Evolutionary conservation across 1,284 basidiomycete genomes (phyloP).

Genomic region (Ceratorhiza oryzae-sativae): DNA sequence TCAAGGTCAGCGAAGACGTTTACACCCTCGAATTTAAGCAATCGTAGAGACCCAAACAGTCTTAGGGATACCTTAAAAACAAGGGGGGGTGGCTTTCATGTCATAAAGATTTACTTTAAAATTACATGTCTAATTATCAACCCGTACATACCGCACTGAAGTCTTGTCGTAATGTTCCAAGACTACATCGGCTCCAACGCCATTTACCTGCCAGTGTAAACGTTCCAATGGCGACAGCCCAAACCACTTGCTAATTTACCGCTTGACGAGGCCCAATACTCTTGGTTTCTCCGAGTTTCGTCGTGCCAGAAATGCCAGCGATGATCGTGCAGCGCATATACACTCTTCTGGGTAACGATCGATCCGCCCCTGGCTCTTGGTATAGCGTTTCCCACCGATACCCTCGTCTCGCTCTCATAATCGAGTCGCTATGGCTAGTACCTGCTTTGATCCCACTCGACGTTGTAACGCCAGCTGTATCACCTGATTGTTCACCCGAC

Average conservation of each 20-base stretch:
- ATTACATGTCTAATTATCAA: too few species aligned
- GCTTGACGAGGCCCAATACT: conserved; percentile 52
- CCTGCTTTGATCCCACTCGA: conserved; percentile 67
- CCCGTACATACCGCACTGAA: neutral
- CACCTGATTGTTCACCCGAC: conserved; percentile 5
- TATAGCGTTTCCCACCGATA: conserved; percentile 54
- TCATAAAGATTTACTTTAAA: too few species aligned
- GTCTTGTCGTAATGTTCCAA: neutral
- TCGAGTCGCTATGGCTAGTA: conserved; percentile 70
- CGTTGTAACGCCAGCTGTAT: neutral
- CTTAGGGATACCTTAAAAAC: too few species aligned
- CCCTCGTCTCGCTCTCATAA: conserved; percentile 64
- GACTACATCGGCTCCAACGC: conserved; percentile 64
- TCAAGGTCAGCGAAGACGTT: too few species aligned
- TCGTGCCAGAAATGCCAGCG: conserved; percentile 36
- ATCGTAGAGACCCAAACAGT: too few species aligned
- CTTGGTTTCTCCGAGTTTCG: conserved; percentile 49
- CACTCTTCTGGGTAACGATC: conserved; percentile 59
- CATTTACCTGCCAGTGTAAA: conserved; percentile 58
- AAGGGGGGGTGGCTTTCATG: too few species aligned
- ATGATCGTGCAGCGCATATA: conserved; percentile 58
- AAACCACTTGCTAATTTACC: conserved; percentile 69
- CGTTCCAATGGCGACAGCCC: conserved; percentile 70
- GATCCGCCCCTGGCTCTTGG: neutral
- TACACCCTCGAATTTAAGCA: too few species aligned